Conservation (phyloP, 1,139 yeast species). For the Candida buenavistaensis region DNA sequence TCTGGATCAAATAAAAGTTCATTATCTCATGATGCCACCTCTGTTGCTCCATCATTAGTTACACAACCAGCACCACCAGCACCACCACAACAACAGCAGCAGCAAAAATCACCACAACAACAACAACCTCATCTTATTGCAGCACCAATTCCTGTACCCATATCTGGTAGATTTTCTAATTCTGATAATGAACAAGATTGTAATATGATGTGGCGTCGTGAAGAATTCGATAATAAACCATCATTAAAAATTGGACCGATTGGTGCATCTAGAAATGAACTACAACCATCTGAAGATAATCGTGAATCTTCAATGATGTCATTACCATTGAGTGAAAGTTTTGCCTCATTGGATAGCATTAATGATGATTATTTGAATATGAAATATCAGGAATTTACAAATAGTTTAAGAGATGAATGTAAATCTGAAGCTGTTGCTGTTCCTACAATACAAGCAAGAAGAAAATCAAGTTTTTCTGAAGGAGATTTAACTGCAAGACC, state of each 20-base stretch:
- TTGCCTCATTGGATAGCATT: conserved; percentile 74
- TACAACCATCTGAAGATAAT: conserved; percentile 13
- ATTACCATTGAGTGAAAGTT: conserved; percentile 68
- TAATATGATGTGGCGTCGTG: no score
- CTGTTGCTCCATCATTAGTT: no score
- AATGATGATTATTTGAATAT: conserved; percentile 54
- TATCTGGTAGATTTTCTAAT: conserved; percentile 3
- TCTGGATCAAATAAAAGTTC: conserved; percentile 9
- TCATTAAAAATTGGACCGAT: conserved; percentile 19
- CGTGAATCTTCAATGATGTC: conserved; percentile 41
- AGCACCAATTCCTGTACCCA: conserved; percentile 23
- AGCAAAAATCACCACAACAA: conserved; percentile 1
- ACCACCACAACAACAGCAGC: conserved; percentile 7
- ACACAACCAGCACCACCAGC: background rate
- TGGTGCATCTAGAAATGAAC: conserved; percentile 9
- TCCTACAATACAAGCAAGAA: conserved; percentile 5
- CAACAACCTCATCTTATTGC: conserved; percentile 16
- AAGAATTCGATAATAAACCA: no score
- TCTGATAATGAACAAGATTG: background rate
- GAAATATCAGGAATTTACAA: conserved; percentile 37
- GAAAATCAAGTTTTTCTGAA: conserved; percentile 16
- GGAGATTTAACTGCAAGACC: conserved; percentile 11
- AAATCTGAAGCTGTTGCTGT: conserved; percentile 9
- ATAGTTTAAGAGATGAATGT: conserved; percentile 11
- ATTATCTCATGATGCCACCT: conserved; percentile 9